Evolutionary conservation across 1,284 basidiomycete species (phyloP), one percentile per base, ranked within the genome.

Genomic region (Malassezia dermatis): DNA sequence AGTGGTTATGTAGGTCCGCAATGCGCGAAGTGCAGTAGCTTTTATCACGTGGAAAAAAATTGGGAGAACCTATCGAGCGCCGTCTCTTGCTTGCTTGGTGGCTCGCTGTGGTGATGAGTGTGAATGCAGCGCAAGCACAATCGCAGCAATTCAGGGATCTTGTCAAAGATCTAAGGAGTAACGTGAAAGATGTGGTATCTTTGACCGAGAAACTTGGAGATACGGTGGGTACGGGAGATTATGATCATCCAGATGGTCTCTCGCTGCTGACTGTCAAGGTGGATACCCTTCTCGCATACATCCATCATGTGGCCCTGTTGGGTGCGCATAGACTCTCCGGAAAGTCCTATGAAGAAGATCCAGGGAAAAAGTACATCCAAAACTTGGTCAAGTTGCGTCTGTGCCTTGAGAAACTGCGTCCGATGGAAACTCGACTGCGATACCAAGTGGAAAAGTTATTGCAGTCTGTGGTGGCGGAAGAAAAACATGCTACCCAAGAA

Each of bases 371-470:
- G 17, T 59, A 72, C 19, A 65, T 70, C 11, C 35, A 57, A 45
- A 58, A 61, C 19, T 58, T 73, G 1, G 56, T 72, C 27, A 59
- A 60, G 51, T 50, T 65, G 19, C 56, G 71, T 1, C 51, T 73
- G n/a, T 51, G 67, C 39, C 57, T 73, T 17, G 79, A 80, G 52
- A 79, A 79, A 65, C 73, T 78, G 24, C 69, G 75, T 26, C 76
- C 77, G 0, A 65, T 98, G 34, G 91, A 98, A 76, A 80, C 80
- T 51, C 84, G 87, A 67, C 85, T 96, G 80, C 84, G 83, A 58
- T 94, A 96, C 75, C 91, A 96, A 75, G 88, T 96, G 67, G 90
- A 95, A 67, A 95, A 96, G 75, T 81, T 68, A 17, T 47, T 71
- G 10, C 55, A 62, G 10, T 61, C 70, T 4, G 66, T 65, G 4